Conservation (phyloP, 169 alveolate genomes). For the Plasmodium reichenowi region DNA sequence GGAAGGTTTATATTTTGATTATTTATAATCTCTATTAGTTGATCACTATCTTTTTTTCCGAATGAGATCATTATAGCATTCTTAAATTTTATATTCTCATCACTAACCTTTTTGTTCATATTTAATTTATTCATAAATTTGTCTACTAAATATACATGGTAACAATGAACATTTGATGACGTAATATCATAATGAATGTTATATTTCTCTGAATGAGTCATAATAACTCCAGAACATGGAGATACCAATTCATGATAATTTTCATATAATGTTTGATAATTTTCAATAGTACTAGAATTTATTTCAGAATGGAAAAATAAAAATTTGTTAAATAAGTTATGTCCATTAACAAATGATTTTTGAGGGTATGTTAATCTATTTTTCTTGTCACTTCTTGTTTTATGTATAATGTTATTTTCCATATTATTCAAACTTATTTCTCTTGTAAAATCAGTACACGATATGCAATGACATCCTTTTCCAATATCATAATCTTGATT, state of each 20-base stretch:
- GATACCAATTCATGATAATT: conserved; percentile 34
- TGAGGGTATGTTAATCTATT: conserved; percentile 32
- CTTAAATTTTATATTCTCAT: not conserved
- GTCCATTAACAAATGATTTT: conserved; percentile 42
- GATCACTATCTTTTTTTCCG: conserved; percentile 11
- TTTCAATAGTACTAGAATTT: conserved; percentile 24
- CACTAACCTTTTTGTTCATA: not conserved
- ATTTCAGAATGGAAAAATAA: conserved; percentile 36
- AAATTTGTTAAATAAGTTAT: conserved; percentile 26
- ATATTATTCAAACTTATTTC: conserved; percentile 26
- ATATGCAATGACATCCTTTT: conserved; percentile 20
- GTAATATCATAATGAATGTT: conserved; percentile 45
- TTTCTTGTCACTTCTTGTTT: conserved; percentile 15
- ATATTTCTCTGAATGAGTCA: conserved; percentile 48
- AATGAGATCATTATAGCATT: conserved; percentile 21
- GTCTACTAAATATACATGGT: conserved; percentile 42
- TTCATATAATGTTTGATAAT: conserved; percentile 22
- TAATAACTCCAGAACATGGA: conserved; percentile 73
- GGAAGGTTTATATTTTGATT: conserved; percentile 22
- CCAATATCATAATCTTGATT: conserved; percentile 49
- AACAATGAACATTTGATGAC: conserved; percentile 13
- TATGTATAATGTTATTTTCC: conserved; percentile 43
- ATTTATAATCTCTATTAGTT: not conserved
- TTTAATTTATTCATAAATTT: conserved; percentile 36
- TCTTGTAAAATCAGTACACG: conserved; percentile 32